Evolutionary conservation across 2,329 filamentous ascomycete genomes (phyloP), one percentile per base, ranked within the genome.

Genomic region (Exophiala lecanii-corni): DNA sequence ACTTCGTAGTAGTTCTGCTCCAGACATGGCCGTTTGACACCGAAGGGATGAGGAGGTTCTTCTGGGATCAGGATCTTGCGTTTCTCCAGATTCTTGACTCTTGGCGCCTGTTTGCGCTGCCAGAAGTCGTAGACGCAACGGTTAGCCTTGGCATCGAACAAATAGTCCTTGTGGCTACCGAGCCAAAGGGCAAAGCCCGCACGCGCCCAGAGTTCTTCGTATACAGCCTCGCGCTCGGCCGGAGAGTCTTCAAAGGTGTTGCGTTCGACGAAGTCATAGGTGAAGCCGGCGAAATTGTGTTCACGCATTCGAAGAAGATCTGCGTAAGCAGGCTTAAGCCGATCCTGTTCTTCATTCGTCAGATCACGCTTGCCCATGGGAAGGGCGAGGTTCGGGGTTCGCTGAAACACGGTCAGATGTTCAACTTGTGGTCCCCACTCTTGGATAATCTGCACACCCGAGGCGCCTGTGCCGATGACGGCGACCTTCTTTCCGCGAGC

Each of bases 401-500:
- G 72, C 54, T 84, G 79, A 59, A 84, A 65, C 1, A 64, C 58
- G 2, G 63, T 71, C 17, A 85, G 51, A 1, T 73, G 61, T 4
- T 66, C 70, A 0, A 72, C 77, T 9, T 68, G 57, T 2, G 73
- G 73, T 2, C 72, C 75, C 60, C 74, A 75, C 40, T 77, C 78
- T 50, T 85, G 81, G 1, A 74, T 71, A 32, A 82, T 74, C 53
- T 84, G 81, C 1, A 84, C 73, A 1, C 80, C 81, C 0, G 78
- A 78, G 0, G 79, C 76, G 1, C 81, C 81, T 0, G 79, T 83
- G 9, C 81, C 81, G 23, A 84, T 75, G 43, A 84, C 72, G 12
- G 73, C 80, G 38, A 77, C 72, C 13, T 72, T 70, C 59, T 84
- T 84, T 35, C 71, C 71, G 31, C 69, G 69, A 19, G 79, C 70